phyloP scores from a whole-genome alignment of 2,329 filamentous ascomycete genomes.

The Neofusicoccum laricinum region DNA sequence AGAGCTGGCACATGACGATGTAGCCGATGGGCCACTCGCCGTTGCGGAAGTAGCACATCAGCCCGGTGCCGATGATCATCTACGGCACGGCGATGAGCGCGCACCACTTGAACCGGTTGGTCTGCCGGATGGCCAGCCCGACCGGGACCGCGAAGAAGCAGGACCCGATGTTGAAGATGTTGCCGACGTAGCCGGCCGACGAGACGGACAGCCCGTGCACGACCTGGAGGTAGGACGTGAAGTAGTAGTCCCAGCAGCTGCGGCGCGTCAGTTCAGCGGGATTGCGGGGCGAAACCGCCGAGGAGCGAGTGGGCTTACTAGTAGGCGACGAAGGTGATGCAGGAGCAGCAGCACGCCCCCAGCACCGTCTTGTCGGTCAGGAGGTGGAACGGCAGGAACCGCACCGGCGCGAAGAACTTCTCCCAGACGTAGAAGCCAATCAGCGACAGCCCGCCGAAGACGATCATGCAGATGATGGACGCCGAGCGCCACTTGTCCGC shows the following conservation, averaged over 20 bases:
- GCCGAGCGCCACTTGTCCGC: conserved; percentile 34
- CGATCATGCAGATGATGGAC: conserved; percentile 42
- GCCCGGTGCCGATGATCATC: conserved; percentile 28
- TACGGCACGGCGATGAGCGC: conserved; percentile 23
- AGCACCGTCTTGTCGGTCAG: conserved; percentile 51
- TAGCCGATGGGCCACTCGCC: conserved; percentile 28
- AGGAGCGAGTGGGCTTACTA: conserved; percentile 13
- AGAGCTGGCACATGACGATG: conserved; percentile 33
- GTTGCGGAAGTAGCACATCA: conserved; percentile 32
- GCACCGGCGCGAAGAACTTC: conserved; percentile 36
- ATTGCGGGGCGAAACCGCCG: too few relatives aligned
- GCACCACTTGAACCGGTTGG: conserved; percentile 21
- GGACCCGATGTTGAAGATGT: conserved; percentile 28
- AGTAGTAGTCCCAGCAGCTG: conserved; percentile 37
- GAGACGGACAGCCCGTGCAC: conserved; percentile 24
- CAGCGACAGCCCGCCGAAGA: conserved; percentile 37
- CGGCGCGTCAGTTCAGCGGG: not conserved
- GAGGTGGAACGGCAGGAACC: conserved; percentile 45
- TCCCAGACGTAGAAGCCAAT: conserved; percentile 40
- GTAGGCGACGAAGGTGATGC: conserved; percentile 26
- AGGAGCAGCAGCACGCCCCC: conserved; percentile 51
- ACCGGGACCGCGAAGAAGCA: conserved; percentile 27
- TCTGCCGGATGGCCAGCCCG: conserved; percentile 19
- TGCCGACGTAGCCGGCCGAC: conserved; percentile 26
- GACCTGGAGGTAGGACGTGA: conserved; percentile 33